Evolutionary conservation across 192 early-diverging fungal genomes (phyloP).

Genomic region (Coemansia sp.): DNA sequence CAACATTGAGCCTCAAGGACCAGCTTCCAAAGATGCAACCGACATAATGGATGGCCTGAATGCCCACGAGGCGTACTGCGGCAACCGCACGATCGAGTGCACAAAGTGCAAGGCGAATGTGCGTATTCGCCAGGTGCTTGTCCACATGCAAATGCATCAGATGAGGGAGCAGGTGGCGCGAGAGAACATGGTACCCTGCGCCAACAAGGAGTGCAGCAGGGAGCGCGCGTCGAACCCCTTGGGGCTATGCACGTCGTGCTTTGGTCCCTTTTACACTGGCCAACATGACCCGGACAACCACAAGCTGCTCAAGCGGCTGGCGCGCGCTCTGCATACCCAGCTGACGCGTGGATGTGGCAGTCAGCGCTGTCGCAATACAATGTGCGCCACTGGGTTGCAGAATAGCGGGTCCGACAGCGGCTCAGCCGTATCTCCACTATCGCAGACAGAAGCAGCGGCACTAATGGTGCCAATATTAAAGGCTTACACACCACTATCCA

Average conservation of each 20-base stretch:
- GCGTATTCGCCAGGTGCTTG: constrained; percentile 77
- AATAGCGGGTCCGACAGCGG: constrained; percentile 7
- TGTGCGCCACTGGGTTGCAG: constrained; percentile 44
- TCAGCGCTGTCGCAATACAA: constrained; percentile 67
- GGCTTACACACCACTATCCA: constrained; percentile 40
- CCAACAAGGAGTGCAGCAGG: constrained; percentile 76
- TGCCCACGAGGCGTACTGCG: constrained; percentile 85
- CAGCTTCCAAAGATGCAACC: constrained; percentile 54
- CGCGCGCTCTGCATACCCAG: constrained; percentile 74
- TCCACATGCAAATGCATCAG: constrained; percentile 76
- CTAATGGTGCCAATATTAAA: constrained; percentile 36
- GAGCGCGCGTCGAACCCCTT: constrained; percentile 61
- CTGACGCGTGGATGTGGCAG: constrained; percentile 79
- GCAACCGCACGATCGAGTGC: constrained; percentile 81
- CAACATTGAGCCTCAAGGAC: constrained; percentile 69
- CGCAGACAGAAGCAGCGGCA: constrained; percentile 31
- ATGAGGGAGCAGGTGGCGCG: constrained; percentile 51
- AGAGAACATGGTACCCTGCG: constrained; percentile 69
- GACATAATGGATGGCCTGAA: constrained; percentile 69
- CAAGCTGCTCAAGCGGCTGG: constrained; percentile 74
- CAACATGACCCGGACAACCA: constrained; percentile 75
- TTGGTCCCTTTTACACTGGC: constrained; percentile 80
- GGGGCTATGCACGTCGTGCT: constrained; percentile 76
- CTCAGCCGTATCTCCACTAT: neutral
- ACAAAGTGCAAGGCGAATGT: constrained; percentile 74